Evolutionary conservation across 208 protist species (phyloP).

Genomic region (Wallacemonas collosoma): DNA sequence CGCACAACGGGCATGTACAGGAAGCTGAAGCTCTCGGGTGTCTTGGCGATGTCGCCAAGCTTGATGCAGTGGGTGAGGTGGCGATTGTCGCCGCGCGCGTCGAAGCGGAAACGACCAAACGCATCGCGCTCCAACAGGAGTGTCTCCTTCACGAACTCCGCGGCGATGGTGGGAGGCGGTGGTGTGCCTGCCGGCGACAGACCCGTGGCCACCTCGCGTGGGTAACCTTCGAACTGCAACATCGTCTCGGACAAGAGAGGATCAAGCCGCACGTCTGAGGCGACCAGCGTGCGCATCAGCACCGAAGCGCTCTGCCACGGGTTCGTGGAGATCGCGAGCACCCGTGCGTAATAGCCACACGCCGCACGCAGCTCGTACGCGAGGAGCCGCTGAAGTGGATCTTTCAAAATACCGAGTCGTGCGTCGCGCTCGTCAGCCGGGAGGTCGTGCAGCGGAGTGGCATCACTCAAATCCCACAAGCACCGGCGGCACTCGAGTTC

Average conservation of each 20-base stretch:
- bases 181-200: conserved; percentile 28
- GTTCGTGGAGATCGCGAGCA: conserved; percentile 56
- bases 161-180: conserved; percentile 26
- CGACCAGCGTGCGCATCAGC: conserved; percentile 65
- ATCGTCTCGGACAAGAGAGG: conserved; percentile 45
- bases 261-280: conserved; percentile 72
- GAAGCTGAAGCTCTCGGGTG: conserved; percentile 47
- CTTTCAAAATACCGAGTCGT: conserved; percentile 36
- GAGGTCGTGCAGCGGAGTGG: not conserved
- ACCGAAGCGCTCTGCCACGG: conserved; percentile 50
- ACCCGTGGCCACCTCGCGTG: conserved; percentile 50
- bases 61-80: conserved; percentile 70
- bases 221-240: conserved; percentile 50
- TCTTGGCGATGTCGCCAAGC: conserved; percentile 63
- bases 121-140: conserved; percentile 81
- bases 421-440: conserved; percentile 29
- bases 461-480: conserved; percentile 44
- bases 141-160: conserved; percentile 73
- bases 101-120: conserved; percentile 81
- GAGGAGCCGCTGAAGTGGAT: conserved; percentile 67
- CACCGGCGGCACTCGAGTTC: conserved; percentile 58
- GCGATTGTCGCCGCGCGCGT: conserved; percentile 74
- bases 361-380: conserved; percentile 76
- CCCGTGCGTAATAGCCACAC: conserved; percentile 61
- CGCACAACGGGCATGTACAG: conserved; percentile 52